A percentile compares a stretch with the other conserved stretches of the same genome.
These are phyloP conservation scores for Lathyrus tuberosus DNA, from an alignment of 306 rosid genomes.

Conservation along the genomic window DNA sequence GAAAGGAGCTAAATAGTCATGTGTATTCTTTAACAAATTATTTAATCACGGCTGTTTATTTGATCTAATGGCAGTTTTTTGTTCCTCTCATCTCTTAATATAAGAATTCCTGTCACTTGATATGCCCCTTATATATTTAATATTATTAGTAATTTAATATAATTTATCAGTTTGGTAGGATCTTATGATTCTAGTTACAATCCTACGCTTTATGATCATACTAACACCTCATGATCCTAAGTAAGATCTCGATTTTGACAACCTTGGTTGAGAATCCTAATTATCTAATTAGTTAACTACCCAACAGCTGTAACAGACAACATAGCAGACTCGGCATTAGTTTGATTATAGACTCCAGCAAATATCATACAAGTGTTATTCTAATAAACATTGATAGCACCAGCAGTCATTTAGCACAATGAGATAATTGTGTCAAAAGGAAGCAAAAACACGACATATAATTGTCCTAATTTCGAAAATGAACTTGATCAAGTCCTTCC, in stretches of 20 bases:
- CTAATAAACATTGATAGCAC: not conserved
- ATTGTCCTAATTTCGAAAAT: constrained; percentile 15
- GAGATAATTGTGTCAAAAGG: constrained; percentile 1
- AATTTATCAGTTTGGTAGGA: not conserved
- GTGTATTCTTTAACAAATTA: too few species aligned
- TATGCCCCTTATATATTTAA: too few species aligned
- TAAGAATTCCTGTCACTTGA: too few species aligned
- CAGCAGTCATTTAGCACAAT: constrained; percentile 24
- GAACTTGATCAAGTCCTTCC: constrained; percentile 25
- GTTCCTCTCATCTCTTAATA: too few species aligned
- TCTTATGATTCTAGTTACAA: not conserved
- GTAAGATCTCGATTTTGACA: not conserved
- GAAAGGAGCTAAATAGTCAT: too few species aligned
- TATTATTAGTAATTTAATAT: not conserved
- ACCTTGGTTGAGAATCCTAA: constrained; percentile 7
- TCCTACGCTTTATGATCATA: not conserved
- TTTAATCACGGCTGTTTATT: too few species aligned
- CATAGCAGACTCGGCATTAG: not conserved
- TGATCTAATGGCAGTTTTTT: too few species aligned
- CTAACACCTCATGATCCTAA: not conserved
- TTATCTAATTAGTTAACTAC: not conserved
- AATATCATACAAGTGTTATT: not conserved
- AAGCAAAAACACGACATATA: not conserved
- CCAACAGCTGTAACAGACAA: constrained; percentile 8
- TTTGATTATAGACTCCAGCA: constrained; percentile 4